Base-by-base conservation (phyloP, 768 basidiomycete species). In the Sutorius australiensis region DNA sequence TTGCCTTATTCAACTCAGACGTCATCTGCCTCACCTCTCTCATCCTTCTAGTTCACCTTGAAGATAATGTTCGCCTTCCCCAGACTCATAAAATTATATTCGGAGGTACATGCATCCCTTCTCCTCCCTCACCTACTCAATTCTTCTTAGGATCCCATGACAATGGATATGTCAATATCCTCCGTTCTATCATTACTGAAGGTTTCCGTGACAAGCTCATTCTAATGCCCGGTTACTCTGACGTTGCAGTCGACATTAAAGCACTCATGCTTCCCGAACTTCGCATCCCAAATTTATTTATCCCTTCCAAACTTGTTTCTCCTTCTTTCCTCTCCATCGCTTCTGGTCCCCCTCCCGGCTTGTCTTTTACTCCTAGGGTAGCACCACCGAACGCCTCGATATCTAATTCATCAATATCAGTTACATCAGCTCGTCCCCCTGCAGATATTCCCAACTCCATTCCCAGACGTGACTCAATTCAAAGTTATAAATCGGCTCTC, bases 31-130 rank as follows among this genome's bases (percentile, higher is more conserved):
- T 65, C 50, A 62, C 51, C 17, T 17, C 13, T 13, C 39, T 9
- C 46, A 28, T 47, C 54, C 27, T 39, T 17, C 39, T 54, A 79
- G 77, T 73, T 53, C 68, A 69, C 57, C 70, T 77, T 47, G 68
- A 71, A 58, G 66, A 71, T 59, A 71, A 72, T 60, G 63, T 67
- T 50, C 63, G 83, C 69, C 70, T 82, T 51, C 80, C 83, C 34
- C 83, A 87, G 63, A 86, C 82, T 3, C 73, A 72, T 58, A 84
- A 80, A 70, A 74, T 89, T 62, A 71, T 87, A 56, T 86, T 88
- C 60, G 85, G 83, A 62, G 86, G 86, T 80, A 55, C 51, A 65
- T 24, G 37, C 42, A 48, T 54, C 24, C 48, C 45, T 46, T 40
- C 12, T 10, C 12, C 28, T 34, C 54, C 47, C 43, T 17, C 36